A percentile compares a stretch with the other conserved stretches of the same genome.
Conservation (phyloP, 306 rosid species). For the Acacia crassicarpa region DNA sequence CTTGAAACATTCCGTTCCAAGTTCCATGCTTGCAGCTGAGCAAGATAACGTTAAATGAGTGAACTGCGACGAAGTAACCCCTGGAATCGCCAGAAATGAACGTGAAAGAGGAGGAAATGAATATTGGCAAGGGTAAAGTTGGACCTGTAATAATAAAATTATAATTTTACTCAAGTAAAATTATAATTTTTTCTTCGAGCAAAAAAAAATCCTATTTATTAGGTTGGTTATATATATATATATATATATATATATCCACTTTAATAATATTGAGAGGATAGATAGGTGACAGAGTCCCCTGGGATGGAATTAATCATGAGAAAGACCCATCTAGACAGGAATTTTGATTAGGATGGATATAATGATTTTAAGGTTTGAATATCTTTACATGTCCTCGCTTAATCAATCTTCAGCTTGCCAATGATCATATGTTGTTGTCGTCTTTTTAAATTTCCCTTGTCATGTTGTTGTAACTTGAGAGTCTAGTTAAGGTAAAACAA, state of each 20-base stretch:
- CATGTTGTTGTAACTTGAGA: neutral
- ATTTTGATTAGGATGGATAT: too few species aligned
- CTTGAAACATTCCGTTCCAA: neutral
- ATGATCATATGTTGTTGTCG: neutral
- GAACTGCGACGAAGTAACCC: slow-evolving; percentile 1
- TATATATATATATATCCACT: too few species aligned
- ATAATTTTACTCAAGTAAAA: neutral
- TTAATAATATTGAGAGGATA: neutral
- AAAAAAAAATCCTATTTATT: too few species aligned
- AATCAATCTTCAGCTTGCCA: neutral
- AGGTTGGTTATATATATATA: too few species aligned
- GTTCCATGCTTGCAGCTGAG: neutral
- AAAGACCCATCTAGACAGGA: too few species aligned
- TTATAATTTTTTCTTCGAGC: too few species aligned
- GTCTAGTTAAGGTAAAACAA: neutral
- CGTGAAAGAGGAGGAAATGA: neutral
- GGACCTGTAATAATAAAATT: neutral
- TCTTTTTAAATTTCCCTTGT: neutral
- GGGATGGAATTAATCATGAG: too few species aligned
- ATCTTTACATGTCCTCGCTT: neutral
- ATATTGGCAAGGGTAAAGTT: neutral
- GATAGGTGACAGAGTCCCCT: neutral
- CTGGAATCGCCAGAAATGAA: neutral
- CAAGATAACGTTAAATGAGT: neutral
- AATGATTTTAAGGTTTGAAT: too few species aligned